A percentile compares a stretch with the other conserved stretches of the same genome.
Conservation (phyloP, 371 early-diverging fungal genomes). For the Mortierella sp. region DNA sequence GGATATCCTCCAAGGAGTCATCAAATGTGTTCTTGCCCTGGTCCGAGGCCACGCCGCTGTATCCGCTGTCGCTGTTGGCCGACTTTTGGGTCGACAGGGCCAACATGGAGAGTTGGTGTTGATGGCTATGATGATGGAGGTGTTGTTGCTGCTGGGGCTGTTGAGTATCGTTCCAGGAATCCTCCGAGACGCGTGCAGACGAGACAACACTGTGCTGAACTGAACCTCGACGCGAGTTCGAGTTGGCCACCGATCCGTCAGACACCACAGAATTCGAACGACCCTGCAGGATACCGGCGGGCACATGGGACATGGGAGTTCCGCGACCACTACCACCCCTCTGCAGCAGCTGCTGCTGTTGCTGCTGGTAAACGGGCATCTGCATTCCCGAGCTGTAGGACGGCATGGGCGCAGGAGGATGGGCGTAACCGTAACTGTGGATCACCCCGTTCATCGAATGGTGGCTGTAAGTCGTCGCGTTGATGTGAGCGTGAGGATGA, state of each 20-base stretch:
- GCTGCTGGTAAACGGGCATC: neutral
- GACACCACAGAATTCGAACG: neutral
- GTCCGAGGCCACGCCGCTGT: slow-evolving; percentile 8
- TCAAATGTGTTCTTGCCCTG: slow-evolving; percentile 2
- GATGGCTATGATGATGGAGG: neutral
- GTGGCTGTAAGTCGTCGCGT: slow-evolving; percentile 9
- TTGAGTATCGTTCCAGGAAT: slow-evolving; percentile 25
- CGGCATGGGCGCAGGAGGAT: neutral
- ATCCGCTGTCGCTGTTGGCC: slow-evolving; percentile 30
- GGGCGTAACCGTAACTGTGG: slow-evolving; percentile 14
- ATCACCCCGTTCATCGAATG: neutral
- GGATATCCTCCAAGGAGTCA: slow-evolving; percentile 7
- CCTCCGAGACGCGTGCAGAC: slow-evolving; percentile 22
- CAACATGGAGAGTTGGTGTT: neutral
- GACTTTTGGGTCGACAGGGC: slow-evolving; percentile 12
- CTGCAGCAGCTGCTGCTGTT: neutral
- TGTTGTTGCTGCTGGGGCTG: neutral
- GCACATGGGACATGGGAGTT: neutral
- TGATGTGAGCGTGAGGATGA: slow-evolving; percentile 12
- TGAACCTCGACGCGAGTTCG: slow-evolving; percentile 20
- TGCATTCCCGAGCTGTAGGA: neutral
- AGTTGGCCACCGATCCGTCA: neutral
- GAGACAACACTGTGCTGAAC: slow-evolving; percentile 24
- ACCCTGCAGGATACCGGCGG: slow-evolving; percentile 8
- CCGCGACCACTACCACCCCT: neutral